Evolutionary conservation across 305 asterid genomes (phyloP).

Genomic region (Fraxinus nigra): DNA sequence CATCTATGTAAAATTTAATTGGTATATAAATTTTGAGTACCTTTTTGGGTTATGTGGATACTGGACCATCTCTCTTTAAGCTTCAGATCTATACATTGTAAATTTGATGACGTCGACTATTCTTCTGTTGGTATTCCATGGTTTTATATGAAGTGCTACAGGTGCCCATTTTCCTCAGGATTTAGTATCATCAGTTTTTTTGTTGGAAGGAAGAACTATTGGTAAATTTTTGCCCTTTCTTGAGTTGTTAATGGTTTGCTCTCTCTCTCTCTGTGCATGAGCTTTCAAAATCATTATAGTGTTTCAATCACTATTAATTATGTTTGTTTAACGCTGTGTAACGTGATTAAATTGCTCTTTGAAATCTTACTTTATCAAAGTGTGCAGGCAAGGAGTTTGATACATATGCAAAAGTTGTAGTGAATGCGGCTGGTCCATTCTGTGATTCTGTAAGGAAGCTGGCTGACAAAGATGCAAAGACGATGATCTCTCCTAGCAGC

Average conservation of each 20-base stretch:
- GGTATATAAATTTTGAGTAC: background rate
- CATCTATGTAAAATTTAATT: background rate
- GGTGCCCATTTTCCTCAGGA: slow-evolving; percentile 13
- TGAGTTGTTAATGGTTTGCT: slow-evolving; percentile 2
- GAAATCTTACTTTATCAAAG: slow-evolving; percentile 33
- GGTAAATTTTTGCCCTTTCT: slow-evolving; percentile 5
- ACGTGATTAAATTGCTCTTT: slow-evolving; percentile 14
- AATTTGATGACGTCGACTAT: background rate
- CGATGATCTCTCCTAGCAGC: slow-evolving; percentile 88
- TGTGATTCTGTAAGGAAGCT: slow-evolving; percentile 84
- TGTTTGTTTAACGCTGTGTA: slow-evolving; percentile 7
- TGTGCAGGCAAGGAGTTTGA: slow-evolving; percentile 85
- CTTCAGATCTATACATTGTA: background rate
- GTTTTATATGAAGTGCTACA: slow-evolving; percentile 13
- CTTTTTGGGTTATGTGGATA: slow-evolving; percentile 1
- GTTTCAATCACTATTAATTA: slow-evolving; percentile 12
- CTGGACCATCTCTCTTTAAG: background rate
- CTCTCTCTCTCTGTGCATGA: background rate
- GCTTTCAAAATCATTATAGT: slow-evolving; percentile 15
- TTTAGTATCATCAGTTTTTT: background rate
- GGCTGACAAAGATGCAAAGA: slow-evolving; percentile 77
- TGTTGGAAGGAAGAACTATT: slow-evolving; percentile 5
- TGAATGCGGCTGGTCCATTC: slow-evolving; percentile 94
- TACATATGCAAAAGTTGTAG: slow-evolving; percentile 87
- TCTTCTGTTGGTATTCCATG: background rate